Evolutionary conservation across 2,329 filamentous ascomycete genomes (phyloP), one percentile per base, ranked within the genome.

Genomic region (Cytospora piceicola): DNA sequence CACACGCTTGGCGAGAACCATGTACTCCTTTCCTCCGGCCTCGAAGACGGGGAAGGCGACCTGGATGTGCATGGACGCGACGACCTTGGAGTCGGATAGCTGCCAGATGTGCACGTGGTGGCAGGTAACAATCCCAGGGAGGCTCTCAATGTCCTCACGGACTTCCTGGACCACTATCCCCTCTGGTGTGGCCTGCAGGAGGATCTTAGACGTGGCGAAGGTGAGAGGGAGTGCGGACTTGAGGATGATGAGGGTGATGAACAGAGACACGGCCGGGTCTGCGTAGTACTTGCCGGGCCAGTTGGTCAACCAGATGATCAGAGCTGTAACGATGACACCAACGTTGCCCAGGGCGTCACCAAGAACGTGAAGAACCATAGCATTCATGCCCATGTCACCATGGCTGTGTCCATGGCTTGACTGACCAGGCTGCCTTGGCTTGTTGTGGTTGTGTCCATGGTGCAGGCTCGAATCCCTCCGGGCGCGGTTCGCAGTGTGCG

Each of bases 31-130:
- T 51, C 86, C 87, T 52, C 90, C 90, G 71, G 93, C 88, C 58
- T 91, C 91, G 74, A 93, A 90, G 76, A 96, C 93, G 71, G 94
- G 91, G 76, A 96, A 97, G 56, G 89, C 88, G 27, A 99, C 90
- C 76, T 97, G 93, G 54, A 99, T 90, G 75, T 99, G 95, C 78
- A 99, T 87, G 14, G 91, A 95, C 15, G 95, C 94, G 46, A 99
- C 90, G 39, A 97, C 83, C 81, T 97, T 97, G 61, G 93, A 95
- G 75, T 98, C 94, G 20, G 91, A 96, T 39, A 99, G 85, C 77
- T 98, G 94, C 95, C 95, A 99, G 68, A 99, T 93, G 76, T 99
- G 95, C 27, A 99, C 85, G 76, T 99, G 94, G 78, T 99, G 95
- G 74, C 93, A 97, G 75, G 91, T 93, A 68, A 95, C 82, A 57